Evolutionary conservation across 2,329 filamentous ascomycete genomes (phyloP).

Genomic region (Cercospora zeae-maydis): DNA sequence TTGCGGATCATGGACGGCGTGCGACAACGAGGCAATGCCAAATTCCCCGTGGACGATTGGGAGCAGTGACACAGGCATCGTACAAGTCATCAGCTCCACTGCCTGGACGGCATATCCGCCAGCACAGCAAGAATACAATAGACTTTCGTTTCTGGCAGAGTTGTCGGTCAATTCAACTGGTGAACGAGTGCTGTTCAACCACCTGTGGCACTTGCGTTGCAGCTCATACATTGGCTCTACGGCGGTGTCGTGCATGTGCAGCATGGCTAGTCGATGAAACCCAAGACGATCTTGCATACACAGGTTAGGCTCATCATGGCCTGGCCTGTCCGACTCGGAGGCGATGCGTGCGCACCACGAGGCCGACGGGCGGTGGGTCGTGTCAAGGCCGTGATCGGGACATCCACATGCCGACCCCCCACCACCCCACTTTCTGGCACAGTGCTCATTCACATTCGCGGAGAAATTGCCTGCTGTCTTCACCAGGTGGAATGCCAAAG

Average conservation of each 20-base stretch:
- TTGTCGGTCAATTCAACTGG: neutral
- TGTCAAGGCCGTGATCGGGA: neutral
- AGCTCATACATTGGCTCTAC: neutral
- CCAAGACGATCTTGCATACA: neutral
- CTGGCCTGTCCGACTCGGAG: neutral
- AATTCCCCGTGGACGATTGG: slow-evolving; percentile 24
- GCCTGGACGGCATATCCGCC: neutral
- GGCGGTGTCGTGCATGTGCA: neutral
- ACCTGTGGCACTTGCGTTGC: neutral
- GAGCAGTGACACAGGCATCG: neutral
- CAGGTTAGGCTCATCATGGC: slow-evolving; percentile 3
- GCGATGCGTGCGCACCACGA: neutral
- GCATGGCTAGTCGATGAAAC: slow-evolving; percentile 3
- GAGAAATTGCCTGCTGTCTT: slow-evolving; percentile 10
- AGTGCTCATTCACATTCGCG: slow-evolving; percentile 7
- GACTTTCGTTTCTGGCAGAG: slow-evolving; percentile 1
- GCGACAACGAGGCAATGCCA: slow-evolving; percentile 36
- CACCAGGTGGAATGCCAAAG: slow-evolving; percentile 6
- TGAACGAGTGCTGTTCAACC: neutral
- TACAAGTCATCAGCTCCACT: neutral
- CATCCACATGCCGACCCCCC: slow-evolving; percentile 10
- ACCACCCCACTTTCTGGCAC: neutral
- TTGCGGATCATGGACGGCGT: slow-evolving; percentile 50
- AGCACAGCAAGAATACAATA: neutral
- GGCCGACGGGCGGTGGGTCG: neutral